Evolutionary conservation across 495 filamentous ascomycete genomes (phyloP).

Genomic region (Tuber aestivum): DNA sequence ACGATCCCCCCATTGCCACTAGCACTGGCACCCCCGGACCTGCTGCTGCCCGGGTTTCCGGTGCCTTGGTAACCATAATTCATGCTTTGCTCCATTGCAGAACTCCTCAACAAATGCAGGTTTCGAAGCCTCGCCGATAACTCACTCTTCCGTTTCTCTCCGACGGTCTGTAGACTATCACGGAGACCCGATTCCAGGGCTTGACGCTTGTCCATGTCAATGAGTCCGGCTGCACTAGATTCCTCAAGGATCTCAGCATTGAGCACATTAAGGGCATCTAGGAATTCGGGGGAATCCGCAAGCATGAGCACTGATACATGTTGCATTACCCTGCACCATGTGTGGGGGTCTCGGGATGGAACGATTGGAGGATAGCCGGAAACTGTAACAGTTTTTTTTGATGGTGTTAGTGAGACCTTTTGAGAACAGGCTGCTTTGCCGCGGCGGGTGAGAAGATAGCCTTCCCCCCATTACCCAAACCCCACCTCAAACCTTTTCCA

Average conservation of each 20-base stretch:
- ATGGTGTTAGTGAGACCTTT: neutral
- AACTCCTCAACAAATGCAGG: constrained; percentile 10
- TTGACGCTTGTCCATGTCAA: neutral
- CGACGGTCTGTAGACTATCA: neutral
- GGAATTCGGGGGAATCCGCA: constrained; percentile 45
- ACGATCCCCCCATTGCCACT: neutral
- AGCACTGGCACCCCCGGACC: neutral
- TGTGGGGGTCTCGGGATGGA: constrained; percentile 31
- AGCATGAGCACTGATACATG: constrained; percentile 49
- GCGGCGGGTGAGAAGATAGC: neutral
- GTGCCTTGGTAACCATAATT: neutral
- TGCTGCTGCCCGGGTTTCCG: neutral
- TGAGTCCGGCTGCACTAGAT: neutral
- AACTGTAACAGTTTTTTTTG: constrained; percentile 19
- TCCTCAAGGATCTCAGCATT: constrained; percentile 18
- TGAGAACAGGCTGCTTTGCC: neutral
- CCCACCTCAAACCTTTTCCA: neutral
- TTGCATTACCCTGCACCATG: constrained; percentile 38
- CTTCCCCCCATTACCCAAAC: neutral
- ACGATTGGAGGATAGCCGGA: constrained; percentile 37
- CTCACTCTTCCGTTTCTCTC: constrained; percentile 8
- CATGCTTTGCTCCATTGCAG: neutral
- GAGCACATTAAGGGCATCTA: constrained; percentile 31
- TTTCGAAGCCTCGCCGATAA: constrained; percentile 12
- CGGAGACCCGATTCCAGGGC: neutral